Evolutionary conservation across 129 eudicot species (phyloP).

Genomic region (Mikania micrantha): DNA sequence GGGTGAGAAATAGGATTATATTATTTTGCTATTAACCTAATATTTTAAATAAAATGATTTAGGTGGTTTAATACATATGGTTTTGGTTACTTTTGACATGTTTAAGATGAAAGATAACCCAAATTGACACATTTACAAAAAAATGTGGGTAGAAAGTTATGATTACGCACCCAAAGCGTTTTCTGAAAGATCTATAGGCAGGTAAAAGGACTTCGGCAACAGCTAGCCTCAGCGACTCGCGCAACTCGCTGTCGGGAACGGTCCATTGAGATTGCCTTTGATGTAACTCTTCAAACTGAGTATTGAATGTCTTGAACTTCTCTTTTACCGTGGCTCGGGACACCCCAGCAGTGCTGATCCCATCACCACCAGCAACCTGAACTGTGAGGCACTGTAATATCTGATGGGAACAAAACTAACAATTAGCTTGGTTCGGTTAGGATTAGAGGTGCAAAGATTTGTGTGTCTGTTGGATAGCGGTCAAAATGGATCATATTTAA

Average conservation of each 20-base stretch:
- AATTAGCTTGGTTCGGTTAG: constrained; percentile 13
- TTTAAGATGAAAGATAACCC: background rate
- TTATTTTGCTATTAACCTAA: background rate
- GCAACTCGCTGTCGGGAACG: constrained; percentile 91
- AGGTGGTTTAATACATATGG: background rate
- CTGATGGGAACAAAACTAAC: constrained; percentile 29
- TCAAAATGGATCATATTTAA: background rate
- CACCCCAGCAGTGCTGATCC: constrained; percentile 37
- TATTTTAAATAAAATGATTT: background rate
- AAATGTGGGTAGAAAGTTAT: background rate
- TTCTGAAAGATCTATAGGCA: constrained; percentile 70
- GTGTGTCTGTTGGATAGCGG: background rate
- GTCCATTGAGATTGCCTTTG: constrained; percentile 94
- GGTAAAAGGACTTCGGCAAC: constrained; percentile 96
- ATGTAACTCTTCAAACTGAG: constrained; percentile 79
- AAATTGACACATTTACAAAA: background rate
- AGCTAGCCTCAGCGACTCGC: constrained; percentile 89
- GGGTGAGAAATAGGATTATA: background rate
- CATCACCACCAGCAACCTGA: constrained; percentile 35
- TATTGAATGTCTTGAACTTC: constrained; percentile 66
- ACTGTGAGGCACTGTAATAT: constrained; percentile 69
- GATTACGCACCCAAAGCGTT: constrained; percentile 61
- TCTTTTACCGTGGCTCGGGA: constrained; percentile 75
- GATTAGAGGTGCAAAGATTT: background rate
- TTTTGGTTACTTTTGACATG: background rate